Percentiles rank a stretch among this genome's conserved stretches.
These are phyloP conservation scores for Limnanthes douglasii DNA, from an alignment of 345 rosid species.

Conservation along the genomic window DNA sequence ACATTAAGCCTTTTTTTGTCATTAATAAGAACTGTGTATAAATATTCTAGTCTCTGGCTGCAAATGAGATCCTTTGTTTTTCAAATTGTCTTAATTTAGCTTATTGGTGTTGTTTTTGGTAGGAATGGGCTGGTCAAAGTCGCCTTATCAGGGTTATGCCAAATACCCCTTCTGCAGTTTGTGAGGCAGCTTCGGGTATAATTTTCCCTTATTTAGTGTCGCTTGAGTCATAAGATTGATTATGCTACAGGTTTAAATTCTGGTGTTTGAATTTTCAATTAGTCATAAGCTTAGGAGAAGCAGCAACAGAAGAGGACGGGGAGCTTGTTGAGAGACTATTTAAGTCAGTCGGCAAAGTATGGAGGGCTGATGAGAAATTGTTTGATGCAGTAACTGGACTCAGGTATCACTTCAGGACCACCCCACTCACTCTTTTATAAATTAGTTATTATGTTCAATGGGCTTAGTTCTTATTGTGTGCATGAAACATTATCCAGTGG, in stretches of 20 bases:
- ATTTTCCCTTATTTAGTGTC: background rate
- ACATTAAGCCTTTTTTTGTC: too few relatives aligned
- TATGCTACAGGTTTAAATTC: slow-evolving; percentile 1
- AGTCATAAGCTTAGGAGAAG: slow-evolving; percentile 77
- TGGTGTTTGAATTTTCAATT: background rate
- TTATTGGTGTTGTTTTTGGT: too few relatives aligned
- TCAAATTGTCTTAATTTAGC: too few relatives aligned
- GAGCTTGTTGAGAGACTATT: slow-evolving; percentile 53
- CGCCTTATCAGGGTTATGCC: slow-evolving; percentile 86
- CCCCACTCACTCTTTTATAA: too few relatives aligned
- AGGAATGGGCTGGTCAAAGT: slow-evolving; percentile 84
- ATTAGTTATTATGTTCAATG: too few relatives aligned
- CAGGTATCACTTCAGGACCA: too few relatives aligned
- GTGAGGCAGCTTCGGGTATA: slow-evolving; percentile 76
- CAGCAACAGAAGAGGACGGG: slow-evolving; percentile 69
- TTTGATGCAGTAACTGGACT: slow-evolving; percentile 91
- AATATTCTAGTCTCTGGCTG: too few relatives aligned
- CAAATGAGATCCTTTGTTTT: too few relatives aligned
- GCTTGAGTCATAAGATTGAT: background rate
- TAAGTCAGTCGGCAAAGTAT: slow-evolving; percentile 70
- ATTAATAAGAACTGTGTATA: too few relatives aligned
- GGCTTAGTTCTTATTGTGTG: too few relatives aligned
- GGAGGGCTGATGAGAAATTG: slow-evolving; percentile 74
- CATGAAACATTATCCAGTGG: slow-evolving; percentile 32
- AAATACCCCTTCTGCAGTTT: slow-evolving; percentile 83